Evolutionary conservation across 2,329 filamentous ascomycete species (phyloP).

Genomic region (Ceratocystis huliohia): DNA sequence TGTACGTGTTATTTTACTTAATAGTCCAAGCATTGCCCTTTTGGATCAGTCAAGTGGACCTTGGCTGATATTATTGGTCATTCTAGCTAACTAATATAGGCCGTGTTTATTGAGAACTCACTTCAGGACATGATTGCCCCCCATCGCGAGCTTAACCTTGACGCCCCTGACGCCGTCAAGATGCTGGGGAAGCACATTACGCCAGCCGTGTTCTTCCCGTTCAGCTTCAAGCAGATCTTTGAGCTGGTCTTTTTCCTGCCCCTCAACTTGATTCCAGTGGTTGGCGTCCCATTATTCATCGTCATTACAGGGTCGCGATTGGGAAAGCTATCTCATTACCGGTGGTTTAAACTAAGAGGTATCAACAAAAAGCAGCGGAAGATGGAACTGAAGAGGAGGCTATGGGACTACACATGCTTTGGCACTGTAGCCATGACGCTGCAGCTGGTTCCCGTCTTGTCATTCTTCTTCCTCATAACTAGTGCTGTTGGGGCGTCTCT

Average conservation of each 20-base stretch:
- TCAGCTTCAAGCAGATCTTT: conserved; percentile 78
- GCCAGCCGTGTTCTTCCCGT: conserved; percentile 69
- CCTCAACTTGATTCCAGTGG: conserved; percentile 73
- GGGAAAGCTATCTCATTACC: conserved; percentile 79
- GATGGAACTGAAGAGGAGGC: conserved; percentile 50
- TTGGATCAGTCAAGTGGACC: conserved; percentile 1
- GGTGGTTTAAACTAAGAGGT: conserved; percentile 73
- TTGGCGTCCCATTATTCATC: conserved; percentile 76
- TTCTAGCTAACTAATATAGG: conserved; percentile 29
- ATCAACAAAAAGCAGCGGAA: conserved; percentile 63
- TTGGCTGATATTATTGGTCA: background rate
- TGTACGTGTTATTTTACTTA: conserved; percentile 35
- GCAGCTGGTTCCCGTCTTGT: conserved; percentile 77
- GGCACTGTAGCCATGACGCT: conserved; percentile 72
- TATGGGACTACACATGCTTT: conserved; percentile 87
- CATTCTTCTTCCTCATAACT: conserved; percentile 89
- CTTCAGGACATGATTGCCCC: conserved; percentile 55
- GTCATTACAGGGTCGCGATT: conserved; percentile 75
- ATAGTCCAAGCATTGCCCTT: conserved; percentile 12
- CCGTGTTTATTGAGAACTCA: conserved; percentile 62
- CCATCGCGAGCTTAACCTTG: conserved; percentile 51
- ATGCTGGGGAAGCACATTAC: conserved; percentile 71
- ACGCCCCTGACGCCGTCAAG: conserved; percentile 60
- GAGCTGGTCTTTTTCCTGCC: conserved; percentile 71
- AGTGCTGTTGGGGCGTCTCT: conserved; percentile 73